Evolutionary conservation across 192 early-diverging fungal species (phyloP).

Genomic region (Phycomyces blakesleeanus): DNA sequence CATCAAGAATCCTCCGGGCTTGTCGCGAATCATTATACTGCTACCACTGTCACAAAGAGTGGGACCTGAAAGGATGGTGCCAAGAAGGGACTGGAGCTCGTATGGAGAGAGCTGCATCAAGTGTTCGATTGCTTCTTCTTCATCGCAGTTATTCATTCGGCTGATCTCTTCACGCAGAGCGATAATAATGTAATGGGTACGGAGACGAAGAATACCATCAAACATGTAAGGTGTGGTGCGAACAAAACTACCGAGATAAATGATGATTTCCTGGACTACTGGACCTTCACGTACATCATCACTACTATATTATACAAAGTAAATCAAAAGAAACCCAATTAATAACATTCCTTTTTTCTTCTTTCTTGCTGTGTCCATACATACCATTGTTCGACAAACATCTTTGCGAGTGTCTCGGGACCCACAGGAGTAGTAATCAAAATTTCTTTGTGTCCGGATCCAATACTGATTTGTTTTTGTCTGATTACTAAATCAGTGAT

Average conservation of each 20-base stretch:
- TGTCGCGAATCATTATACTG: slow-evolving; percentile 39
- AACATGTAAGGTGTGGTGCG: slow-evolving; percentile 64
- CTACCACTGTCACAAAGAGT: slow-evolving; percentile 41
- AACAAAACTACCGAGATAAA: slow-evolving; percentile 72
- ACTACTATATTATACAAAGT: not conserved
- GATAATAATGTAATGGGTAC: slow-evolving; percentile 80
- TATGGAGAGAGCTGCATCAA: slow-evolving; percentile 81
- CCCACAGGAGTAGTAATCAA: slow-evolving; percentile 66
- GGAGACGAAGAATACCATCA: slow-evolving; percentile 78
- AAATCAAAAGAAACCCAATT: slow-evolving; percentile 13
- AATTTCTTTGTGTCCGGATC: slow-evolving; percentile 62
- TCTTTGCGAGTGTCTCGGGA: slow-evolving; percentile 61
- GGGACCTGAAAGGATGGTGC: slow-evolving; percentile 67
- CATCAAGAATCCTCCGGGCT: slow-evolving; percentile 37
- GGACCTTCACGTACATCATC: slow-evolving; percentile 67
- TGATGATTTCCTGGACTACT: slow-evolving; percentile 80
- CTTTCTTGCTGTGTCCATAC: not conserved
- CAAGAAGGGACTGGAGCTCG: slow-evolving; percentile 71
- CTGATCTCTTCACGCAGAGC: slow-evolving; percentile 85
- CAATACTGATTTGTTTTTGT: slow-evolving; percentile 73
- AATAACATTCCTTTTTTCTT: slow-evolving; percentile 11
- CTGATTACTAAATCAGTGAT: slow-evolving; percentile 77
- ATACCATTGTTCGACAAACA: slow-evolving; percentile 67
- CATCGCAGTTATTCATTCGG: slow-evolving; percentile 65
- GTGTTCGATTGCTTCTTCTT: slow-evolving; percentile 75